Evolutionary conservation across 306 rosid genomes (phyloP), one percentile per base, ranked within the genome.

Genomic region (Hippophae rhamnoides): DNA sequence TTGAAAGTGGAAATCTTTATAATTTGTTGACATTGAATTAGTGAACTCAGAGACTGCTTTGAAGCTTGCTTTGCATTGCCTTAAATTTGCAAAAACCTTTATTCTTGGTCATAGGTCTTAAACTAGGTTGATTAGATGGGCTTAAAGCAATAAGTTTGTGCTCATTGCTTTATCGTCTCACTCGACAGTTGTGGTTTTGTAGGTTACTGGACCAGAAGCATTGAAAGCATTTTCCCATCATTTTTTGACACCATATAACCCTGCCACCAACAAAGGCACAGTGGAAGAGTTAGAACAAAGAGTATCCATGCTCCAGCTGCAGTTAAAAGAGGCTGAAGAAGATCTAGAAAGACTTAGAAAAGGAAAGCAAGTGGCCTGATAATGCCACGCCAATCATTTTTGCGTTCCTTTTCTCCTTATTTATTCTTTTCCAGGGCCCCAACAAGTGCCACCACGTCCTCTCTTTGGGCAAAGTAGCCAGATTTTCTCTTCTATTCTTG

Each of bases 151-250:
- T 6, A 7, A 47, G 11, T 47, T 7, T 10, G 7, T 12, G 55
- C 26, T 45, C 23, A 26, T 41, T 50, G 52, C 23, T 7, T 52
- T 47, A 52, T 52, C 58, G 65, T 46, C n/a, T 44, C 25, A 69
- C 41, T 10, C 13, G 57, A n/a, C 47, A 44, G 25, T 53, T 55
- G 9, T 63, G 43, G 52, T 64, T 55, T 72, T 63, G 66, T 58
- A 93, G 99, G 99, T 93, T 66, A 93, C 99, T 5, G 95, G 99
- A 52, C 84, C 88, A 42, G 90, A 82, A 47, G 94, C 97, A 51
- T 65, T 93, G 68, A 79, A 67, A 78, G 77, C 80, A 13, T 93
- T 93, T 79, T 93, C 99, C 38, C 25, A 47, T 14, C 68, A 81
- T 48, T 93, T 93, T 72, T 43, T 66, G 60, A 41, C 77, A n/a